Evolutionary conservation across 1,284 basidiomycete genomes (phyloP).

Genomic region (Rhodotorula sp.): DNA sequence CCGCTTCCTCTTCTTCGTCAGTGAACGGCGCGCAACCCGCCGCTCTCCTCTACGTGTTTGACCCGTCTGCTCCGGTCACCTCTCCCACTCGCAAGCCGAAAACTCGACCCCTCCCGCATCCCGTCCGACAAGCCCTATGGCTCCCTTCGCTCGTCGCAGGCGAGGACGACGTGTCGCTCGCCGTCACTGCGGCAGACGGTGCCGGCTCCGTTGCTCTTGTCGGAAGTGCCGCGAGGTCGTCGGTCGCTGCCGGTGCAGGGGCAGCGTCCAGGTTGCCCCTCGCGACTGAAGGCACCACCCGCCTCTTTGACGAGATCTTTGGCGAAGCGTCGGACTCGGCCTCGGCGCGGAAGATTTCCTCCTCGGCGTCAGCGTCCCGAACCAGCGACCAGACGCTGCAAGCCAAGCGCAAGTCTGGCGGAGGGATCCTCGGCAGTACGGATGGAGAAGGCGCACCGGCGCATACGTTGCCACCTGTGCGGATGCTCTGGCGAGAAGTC

Average conservation of each 20-base stretch:
- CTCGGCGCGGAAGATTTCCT: background rate
- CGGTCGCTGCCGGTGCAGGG: conserved; percentile 1
- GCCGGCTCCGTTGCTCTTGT: conserved; percentile 25
- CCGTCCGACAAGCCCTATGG: conserved; percentile 21
- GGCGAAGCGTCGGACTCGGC: conserved; percentile 13
- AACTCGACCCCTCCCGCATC: conserved; percentile 24
- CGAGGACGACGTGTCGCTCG: conserved; percentile 23
- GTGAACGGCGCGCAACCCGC: background rate
- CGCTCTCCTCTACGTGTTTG: conserved; percentile 16
- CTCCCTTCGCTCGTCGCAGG: conserved; percentile 8
- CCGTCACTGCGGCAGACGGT: conserved; percentile 10
- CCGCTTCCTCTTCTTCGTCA: background rate
- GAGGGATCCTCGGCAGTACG: background rate
- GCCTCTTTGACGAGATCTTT: conserved; percentile 44
- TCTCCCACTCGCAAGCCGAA: background rate
- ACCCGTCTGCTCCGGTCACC: conserved; percentile 2
- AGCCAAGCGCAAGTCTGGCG: background rate
- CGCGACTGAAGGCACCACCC: conserved; percentile 6
- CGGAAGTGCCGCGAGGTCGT: conserved; percentile 21
- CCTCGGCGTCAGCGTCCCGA: background rate
- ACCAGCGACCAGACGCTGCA: background rate
- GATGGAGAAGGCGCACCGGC: conserved; percentile 22
- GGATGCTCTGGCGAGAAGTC: conserved; percentile 31
- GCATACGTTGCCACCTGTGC: conserved; percentile 32
- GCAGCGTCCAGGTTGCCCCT: conserved; percentile 24